Percentiles rank a stretch among this genome's conserved stretches.
These are phyloP conservation scores for Metroxylon sagu DNA, from an alignment of 176 grass and related monocot species.

Conservation along the genomic window DNA sequence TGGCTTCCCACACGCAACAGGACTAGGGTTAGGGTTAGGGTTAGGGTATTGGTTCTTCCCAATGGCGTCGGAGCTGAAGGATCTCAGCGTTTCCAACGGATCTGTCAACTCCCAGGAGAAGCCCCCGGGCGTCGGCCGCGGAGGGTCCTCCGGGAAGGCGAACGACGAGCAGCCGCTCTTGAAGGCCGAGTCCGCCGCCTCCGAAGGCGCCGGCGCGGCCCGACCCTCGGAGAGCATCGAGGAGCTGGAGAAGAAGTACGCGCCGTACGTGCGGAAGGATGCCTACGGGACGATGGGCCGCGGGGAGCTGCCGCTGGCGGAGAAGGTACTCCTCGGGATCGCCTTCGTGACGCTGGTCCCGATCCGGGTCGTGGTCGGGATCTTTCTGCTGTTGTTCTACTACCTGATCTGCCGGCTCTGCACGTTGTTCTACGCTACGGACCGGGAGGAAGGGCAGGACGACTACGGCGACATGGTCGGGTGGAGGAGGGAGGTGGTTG, in stretches of 20 bases:
- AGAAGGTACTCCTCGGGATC: conserved; percentile 34
- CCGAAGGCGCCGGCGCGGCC: not conserved
- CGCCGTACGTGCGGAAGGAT: conserved; percentile 56
- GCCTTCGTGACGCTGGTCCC: conserved; percentile 43
- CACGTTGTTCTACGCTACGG: conserved; percentile 37
- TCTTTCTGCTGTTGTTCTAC: conserved; percentile 55
- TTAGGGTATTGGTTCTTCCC: too few relatives aligned
- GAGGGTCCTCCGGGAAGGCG: not conserved
- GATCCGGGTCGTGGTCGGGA: conserved; percentile 35
- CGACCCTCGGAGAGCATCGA: conserved; percentile 19
- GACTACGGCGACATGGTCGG: conserved; percentile 45
- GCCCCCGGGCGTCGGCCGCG: too few relatives aligned
- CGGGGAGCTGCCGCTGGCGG: conserved; percentile 26
- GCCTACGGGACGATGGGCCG: conserved; percentile 72
- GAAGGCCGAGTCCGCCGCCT: conserved; percentile 13
- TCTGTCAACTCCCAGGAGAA: too few relatives aligned
- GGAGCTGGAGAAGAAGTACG: conserved; percentile 74
- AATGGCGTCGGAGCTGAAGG: too few relatives aligned
- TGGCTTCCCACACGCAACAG: too few relatives aligned
- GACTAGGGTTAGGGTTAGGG: too few relatives aligned
- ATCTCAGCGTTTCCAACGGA: too few relatives aligned
- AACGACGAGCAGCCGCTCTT: conserved; percentile 34
- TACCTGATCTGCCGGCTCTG: conserved; percentile 70
- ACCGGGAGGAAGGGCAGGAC: conserved; percentile 34
- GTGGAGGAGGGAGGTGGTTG: conserved; percentile 42